phyloP scores from a whole-genome alignment of 2,329 filamentous ascomycete genomes.

The Diaporthe nobilis region DNA sequence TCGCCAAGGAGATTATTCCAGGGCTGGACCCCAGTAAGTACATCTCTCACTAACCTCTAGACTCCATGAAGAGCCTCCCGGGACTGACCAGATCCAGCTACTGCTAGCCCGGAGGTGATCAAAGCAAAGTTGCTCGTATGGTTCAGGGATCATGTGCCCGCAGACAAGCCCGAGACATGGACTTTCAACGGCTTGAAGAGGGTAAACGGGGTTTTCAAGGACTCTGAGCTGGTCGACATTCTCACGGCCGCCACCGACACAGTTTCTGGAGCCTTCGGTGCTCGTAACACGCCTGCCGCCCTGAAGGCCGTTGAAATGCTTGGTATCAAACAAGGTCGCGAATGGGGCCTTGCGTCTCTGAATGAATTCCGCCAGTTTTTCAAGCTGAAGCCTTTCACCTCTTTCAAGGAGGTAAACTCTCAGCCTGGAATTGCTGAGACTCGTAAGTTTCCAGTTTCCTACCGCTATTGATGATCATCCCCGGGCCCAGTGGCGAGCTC shows the following conservation, averaged over 20 bases:
- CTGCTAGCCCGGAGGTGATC: background rate
- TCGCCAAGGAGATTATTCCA: background rate
- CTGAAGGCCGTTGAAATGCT: slow-evolving; percentile 1
- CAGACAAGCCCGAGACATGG: slow-evolving; percentile 8
- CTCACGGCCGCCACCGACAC: background rate
- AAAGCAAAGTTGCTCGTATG: background rate
- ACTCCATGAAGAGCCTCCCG: background rate
- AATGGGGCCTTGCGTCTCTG: slow-evolving; percentile 4
- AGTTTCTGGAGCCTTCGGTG: slow-evolving; percentile 1
- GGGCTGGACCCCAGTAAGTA: background rate
- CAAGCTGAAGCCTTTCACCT: slow-evolving; percentile 17
- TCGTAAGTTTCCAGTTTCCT: background rate
- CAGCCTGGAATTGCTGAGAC: background rate
- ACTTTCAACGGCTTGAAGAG: background rate
- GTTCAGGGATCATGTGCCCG: background rate
- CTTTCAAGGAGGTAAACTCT: background rate
- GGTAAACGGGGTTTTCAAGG: background rate
- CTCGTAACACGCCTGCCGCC: slow-evolving; percentile 2
- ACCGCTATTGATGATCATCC: no score
- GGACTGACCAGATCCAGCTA: background rate
- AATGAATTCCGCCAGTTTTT: slow-evolving; percentile 14
- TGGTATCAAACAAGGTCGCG: slow-evolving; percentile 1
- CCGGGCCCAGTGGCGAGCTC: no score
- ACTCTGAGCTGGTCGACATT: background rate
- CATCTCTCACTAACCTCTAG: no score